Base-by-base conservation (phyloP, 139 green algal species). In the Picochlorum sp. region DNA sequence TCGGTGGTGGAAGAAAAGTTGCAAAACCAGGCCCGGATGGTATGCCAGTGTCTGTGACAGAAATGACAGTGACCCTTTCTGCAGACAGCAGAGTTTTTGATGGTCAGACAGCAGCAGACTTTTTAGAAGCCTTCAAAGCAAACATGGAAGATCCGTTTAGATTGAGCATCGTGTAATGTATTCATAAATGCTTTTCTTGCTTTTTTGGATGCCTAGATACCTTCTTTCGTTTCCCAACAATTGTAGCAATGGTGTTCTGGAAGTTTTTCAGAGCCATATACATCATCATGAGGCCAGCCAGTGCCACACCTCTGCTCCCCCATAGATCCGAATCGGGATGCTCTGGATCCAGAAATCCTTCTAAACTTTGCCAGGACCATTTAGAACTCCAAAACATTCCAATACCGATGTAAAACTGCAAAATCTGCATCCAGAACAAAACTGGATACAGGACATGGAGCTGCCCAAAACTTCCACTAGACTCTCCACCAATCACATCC, bases 401-500 rank as follows among this genome's bases (percentile, higher is more conserved):
- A 4, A 66, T 41, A n/a, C 89, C 89, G 23, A 94, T 83, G 5
- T 56, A 79, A 6, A 76, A 56, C 64, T 95, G 85, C 41, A 88
- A 60, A 9, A 69, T 66, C 56, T 87, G 81, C 50, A 87, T 72
- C n/a, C 62, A 66, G 46, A 94, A 91, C 4, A 96, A 80, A 66
- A 95, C 50, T 2, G 90, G 90, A 80, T 95, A 95, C 4, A 96
- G 77, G n/a, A 94, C 51, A 62, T 87, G 62, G 64, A 95, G 78
- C 76, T 95, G 88, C 2, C 89, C 90, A 21, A 70, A 64, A 34
- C 66, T 71, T 16, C 81, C 87, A 38, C 65, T 82, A 61, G 61
- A 85, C 71, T 97, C 91, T 2, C 86, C 87, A 1, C 65, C 74
- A 34, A 95, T 88, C 32, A 97, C 88, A 68, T 96, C 90, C 87